phyloP scores from a whole-genome alignment of 345 rosid species.

The Rubroshorea leprosula region DNA sequence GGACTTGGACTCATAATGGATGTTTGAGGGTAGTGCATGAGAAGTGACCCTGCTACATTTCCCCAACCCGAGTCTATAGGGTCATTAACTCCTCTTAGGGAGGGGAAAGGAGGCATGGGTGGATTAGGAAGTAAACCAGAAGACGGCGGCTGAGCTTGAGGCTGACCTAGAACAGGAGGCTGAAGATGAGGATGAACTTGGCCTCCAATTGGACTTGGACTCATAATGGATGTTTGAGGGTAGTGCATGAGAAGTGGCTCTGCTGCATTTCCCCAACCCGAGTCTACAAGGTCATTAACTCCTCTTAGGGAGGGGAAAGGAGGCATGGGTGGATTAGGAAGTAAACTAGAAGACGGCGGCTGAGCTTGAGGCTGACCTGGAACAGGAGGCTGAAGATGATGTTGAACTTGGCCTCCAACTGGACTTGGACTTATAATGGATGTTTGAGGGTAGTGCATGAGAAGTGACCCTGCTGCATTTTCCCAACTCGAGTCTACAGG shows the following conservation, averaged over 20 bases:
- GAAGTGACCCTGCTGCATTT: too few species aligned
- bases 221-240: conserved; percentile 54
- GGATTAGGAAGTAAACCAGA: conserved; percentile 50
- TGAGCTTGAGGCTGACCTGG: too few species aligned
- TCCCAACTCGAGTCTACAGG: too few species aligned
- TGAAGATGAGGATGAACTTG: conserved; percentile 30
- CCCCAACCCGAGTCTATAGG: conserved; percentile 44
- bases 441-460: too few species aligned
- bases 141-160: conserved; percentile 29
- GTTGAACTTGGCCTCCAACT: too few species aligned
- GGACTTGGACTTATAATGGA: too few species aligned
- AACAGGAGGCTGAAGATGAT: too few species aligned
- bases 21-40: conserved; percentile 78
- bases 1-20: conserved; percentile 45
- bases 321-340: too few species aligned
- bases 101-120: conserved; percentile 33
- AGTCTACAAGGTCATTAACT: too few species aligned
- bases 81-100: conserved; percentile 55
- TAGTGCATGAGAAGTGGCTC: conserved; percentile 84
- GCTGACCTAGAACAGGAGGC: conserved; percentile 22
- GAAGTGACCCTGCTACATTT: conserved; percentile 66
- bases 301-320: too few species aligned
- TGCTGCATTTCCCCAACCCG: conserved; percentile 46
- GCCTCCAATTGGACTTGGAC: conserved; percentile 44
- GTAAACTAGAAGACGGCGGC: too few species aligned